Evolutionary conservation across 2,329 filamentous ascomycete genomes (phyloP).

Genomic region (Cladorrhinum sp.): DNA sequence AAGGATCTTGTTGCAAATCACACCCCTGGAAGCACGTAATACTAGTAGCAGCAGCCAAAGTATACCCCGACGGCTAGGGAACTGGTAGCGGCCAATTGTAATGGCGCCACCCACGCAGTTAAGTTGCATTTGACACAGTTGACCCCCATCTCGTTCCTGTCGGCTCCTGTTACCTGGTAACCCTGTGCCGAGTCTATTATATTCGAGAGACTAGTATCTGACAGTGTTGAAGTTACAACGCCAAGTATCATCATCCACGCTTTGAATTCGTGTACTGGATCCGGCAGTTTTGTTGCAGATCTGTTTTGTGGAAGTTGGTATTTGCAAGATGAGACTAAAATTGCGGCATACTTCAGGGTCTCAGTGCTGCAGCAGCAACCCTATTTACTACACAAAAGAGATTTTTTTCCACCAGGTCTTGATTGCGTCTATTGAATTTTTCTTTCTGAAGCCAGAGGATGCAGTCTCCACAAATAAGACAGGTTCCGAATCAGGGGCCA

Average conservation of each 20-base stretch:
- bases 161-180: too few species aligned
- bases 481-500: too few species aligned
- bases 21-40: background rate
- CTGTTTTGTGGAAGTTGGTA: background rate
- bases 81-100: background rate
- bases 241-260: background rate
- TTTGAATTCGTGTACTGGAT: background rate
- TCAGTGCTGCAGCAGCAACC: background rate
- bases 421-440: too few species aligned
- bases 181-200: background rate
- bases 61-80: background rate
- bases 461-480: too few species aligned
- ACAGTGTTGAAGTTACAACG: background rate
- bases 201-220: background rate
- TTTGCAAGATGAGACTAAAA: background rate
- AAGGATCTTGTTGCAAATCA: background rate
- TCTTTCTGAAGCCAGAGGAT: too few species aligned
- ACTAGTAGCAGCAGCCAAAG: too few species aligned
- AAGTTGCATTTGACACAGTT: background rate
- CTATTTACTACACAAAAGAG: too few species aligned
- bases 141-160: background rate
- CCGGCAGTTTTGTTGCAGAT: background rate
- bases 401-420: too few species aligned
- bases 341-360: background rate
- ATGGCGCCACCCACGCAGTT: constrained; percentile 9